These are phyloP conservation scores for Boletus tomentosulus DNA, from an alignment of 768 basidiomycete species.

Conservation along the genomic window DNA sequence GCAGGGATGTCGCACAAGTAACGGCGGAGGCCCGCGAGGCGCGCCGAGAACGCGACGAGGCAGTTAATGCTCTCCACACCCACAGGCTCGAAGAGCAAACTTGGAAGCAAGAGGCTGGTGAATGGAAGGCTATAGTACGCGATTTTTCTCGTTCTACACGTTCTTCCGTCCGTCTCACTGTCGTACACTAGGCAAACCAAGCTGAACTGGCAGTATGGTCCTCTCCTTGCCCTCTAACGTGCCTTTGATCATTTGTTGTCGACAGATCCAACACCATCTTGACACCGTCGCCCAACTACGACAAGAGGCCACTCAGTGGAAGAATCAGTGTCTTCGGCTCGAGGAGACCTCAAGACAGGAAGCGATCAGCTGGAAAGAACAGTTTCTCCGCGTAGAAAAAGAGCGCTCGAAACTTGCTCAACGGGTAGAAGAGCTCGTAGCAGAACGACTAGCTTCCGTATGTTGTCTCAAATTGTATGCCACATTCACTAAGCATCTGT, in stretches of 20 bases:
- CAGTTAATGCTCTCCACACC: slow-evolving; percentile 42
- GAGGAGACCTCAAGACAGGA: slow-evolving; percentile 45
- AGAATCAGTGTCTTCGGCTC: slow-evolving; percentile 53
- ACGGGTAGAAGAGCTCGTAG: slow-evolving; percentile 55
- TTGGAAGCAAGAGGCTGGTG: slow-evolving; percentile 42
- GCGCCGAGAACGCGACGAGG: slow-evolving; percentile 47
- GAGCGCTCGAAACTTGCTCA: slow-evolving; percentile 57
- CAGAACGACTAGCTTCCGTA: slow-evolving; percentile 44
- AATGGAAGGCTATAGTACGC: slow-evolving; percentile 49
- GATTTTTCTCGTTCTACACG: slow-evolving; percentile 5
- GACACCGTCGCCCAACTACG: slow-evolving; percentile 60
- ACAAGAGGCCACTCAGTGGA: slow-evolving; percentile 67
- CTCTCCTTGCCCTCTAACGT: neutral
- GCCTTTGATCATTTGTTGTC: neutral
- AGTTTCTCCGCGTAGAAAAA: slow-evolving; percentile 69
- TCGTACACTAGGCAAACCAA: slow-evolving; percentile 43
- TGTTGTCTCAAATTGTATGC: slow-evolving; percentile 16
- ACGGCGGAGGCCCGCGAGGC: slow-evolving; percentile 44
- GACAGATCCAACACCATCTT: slow-evolving; percentile 55
- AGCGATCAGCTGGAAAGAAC: slow-evolving; percentile 74
- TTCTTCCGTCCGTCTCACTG: slow-evolving; percentile 7
- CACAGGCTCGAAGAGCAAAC: slow-evolving; percentile 43
- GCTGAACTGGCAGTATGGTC: slow-evolving; percentile 50
- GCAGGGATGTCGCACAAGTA: slow-evolving; percentile 49
- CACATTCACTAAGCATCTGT: slow-evolving; percentile 1